Conservation (phyloP, 2,329 filamentous ascomycete genomes). For the Achaetomium macrosporum region DNA sequence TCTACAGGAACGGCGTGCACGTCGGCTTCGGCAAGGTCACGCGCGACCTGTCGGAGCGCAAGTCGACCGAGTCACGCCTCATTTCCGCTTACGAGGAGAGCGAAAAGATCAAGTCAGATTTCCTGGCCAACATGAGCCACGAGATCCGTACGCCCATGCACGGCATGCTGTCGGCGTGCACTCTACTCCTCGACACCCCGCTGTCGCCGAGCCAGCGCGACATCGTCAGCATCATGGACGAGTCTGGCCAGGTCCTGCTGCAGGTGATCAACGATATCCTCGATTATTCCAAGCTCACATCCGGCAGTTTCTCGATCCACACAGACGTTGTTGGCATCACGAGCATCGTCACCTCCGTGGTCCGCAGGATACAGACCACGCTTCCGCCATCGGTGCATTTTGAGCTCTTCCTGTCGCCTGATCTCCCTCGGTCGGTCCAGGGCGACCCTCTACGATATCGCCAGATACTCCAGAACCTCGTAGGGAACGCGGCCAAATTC, state of each 20-base stretch:
- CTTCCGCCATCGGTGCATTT: constrained; percentile 43
- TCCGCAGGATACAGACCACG: constrained; percentile 43
- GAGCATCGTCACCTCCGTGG: constrained; percentile 42
- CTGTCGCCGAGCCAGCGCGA: constrained; percentile 51
- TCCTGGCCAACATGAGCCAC: constrained; percentile 58
- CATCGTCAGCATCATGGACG: constrained; percentile 51
- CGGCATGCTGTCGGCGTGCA: constrained; percentile 54
- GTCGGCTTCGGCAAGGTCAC: constrained; percentile 56
- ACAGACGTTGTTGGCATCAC: constrained; percentile 46
- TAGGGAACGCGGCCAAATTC: constrained; percentile 58
- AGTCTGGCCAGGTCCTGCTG: constrained; percentile 52
- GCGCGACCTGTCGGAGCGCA: constrained; percentile 50
- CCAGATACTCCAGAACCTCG: constrained; percentile 56
- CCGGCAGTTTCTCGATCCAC: constrained; percentile 53
- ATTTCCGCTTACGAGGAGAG: constrained; percentile 56
- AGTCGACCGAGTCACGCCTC: constrained; percentile 48
- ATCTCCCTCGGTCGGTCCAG: constrained; percentile 44
- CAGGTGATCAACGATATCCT: constrained; percentile 61
- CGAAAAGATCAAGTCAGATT: constrained; percentile 57
- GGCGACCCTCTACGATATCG: constrained; percentile 56
- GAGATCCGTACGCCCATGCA: constrained; percentile 62
- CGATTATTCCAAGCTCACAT: constrained; percentile 59
- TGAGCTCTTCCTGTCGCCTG: constrained; percentile 37
- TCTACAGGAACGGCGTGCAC: constrained; percentile 47
- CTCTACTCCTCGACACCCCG: constrained; percentile 49